A percentile compares a stretch with the other conserved stretches of the same genome.
Evolutionary conservation across 1,284 basidiomycete species (phyloP).

Genomic region (Dichomitus squalens): DNA sequence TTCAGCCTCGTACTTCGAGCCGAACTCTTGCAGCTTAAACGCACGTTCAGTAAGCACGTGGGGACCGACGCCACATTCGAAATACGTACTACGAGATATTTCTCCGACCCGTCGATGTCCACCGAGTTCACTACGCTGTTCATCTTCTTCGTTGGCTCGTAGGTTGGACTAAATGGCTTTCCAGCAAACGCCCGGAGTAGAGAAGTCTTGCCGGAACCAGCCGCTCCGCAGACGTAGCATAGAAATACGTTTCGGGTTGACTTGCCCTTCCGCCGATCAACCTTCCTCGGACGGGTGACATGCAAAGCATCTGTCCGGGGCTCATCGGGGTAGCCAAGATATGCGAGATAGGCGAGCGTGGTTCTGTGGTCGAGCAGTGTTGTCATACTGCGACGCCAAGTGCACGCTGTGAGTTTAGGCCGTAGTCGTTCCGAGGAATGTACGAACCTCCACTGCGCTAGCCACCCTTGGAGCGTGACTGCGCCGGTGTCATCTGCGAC

Average conservation of each 20-base stretch:
- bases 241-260: constrained; percentile 89
- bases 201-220: constrained; percentile 94
- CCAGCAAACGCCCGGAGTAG: constrained; percentile 85
- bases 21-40: constrained; percentile 91
- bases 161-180: constrained; percentile 71
- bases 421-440: not conserved
- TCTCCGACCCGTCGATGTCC: constrained; percentile 93
- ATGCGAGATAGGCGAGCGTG: constrained; percentile 95
- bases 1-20: constrained; percentile 92
- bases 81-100: constrained; percentile 87
- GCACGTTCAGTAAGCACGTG: not conserved
- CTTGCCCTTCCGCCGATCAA: constrained; percentile 87
- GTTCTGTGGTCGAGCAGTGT: constrained; percentile 92
- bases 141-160: constrained; percentile 89
- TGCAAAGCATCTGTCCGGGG: constrained; percentile 80
- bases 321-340: constrained; percentile 82
- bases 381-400: constrained; percentile 74
- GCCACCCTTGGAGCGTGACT: constrained; percentile 95
- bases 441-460: constrained; percentile 94
- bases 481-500: constrained; percentile 88
- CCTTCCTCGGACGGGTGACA: constrained; percentile 80
- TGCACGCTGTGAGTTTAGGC: not conserved
- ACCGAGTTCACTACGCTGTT: constrained; percentile 94
- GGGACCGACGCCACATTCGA: not conserved
- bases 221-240: constrained; percentile 93